Percentiles rank a stretch among this genome's conserved stretches.
phyloP scores from a whole-genome alignment of 345 rosid species.

The thale cress (Arabidopsis thaliana) region TAIR10.1 NC_003070.9:25046501-25047000 shows the following conservation, averaged over 20 bases:
- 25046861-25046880: conserved; percentile 24
- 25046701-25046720: conserved; percentile 26
- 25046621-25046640: conserved; percentile 31
- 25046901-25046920: not conserved
- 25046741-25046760: conserved; percentile 13
- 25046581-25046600: not conserved
- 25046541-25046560: conserved; percentile 21
- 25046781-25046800: conserved; percentile 34
- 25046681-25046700: conserved; percentile 45
- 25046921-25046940: not conserved
- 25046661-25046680: conserved; percentile 65
- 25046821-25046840: conserved; percentile 16
- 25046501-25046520: not conserved
- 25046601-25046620: not conserved
- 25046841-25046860: conserved; percentile 25
- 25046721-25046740: conserved; percentile 44
- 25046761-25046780: conserved; percentile 3
- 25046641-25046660: conserved; percentile 47
- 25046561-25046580: conserved; percentile 11
- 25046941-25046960: not conserved
- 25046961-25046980: too few relatives aligned
- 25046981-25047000: too few relatives aligned
- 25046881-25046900: not conserved
- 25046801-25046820: conserved; percentile 24
- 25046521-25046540: conserved; percentile 17